phyloP scores from a whole-genome alignment of 192 early-diverging fungal species.

The Backusella psychrophila region DNA sequence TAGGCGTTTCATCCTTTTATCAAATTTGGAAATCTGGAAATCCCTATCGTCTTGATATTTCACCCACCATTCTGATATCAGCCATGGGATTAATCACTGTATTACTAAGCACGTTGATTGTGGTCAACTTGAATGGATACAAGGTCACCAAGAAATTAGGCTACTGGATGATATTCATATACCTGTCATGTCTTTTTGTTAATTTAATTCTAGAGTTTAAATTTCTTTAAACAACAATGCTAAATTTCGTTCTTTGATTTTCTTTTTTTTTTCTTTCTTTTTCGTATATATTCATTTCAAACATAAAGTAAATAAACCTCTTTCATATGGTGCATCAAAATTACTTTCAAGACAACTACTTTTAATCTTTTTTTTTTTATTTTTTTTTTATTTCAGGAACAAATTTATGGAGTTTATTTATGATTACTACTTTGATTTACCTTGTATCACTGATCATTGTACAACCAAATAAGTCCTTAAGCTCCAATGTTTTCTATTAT shows the following conservation, averaged over 20 bases:
- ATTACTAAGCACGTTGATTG: constrained; percentile 51
- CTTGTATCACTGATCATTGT: neutral
- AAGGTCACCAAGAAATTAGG: constrained; percentile 58
- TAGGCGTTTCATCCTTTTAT: constrained; percentile 72
- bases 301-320: neutral
- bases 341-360: neutral
- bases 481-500: neutral
- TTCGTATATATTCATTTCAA: neutral
- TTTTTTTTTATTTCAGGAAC: neutral
- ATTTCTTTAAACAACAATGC: neutral
- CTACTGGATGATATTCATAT: constrained; percentile 52
- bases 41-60: constrained; percentile 52
- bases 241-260: neutral
- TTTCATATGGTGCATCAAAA: neutral
- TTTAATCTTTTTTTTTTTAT: no score
- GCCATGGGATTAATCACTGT: constrained; percentile 61
- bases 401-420: neutral
- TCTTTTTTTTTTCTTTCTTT: neutral
- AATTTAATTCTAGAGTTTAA: constrained; percentile 58
- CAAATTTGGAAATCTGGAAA: constrained; percentile 47
- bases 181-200: constrained; percentile 51
- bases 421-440: neutral
- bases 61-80: constrained; percentile 68
- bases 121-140: constrained; percentile 58
- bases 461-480: neutral